Conservation (phyloP, 106 monocot species). For the Phalaenopsis equestris region DNA sequence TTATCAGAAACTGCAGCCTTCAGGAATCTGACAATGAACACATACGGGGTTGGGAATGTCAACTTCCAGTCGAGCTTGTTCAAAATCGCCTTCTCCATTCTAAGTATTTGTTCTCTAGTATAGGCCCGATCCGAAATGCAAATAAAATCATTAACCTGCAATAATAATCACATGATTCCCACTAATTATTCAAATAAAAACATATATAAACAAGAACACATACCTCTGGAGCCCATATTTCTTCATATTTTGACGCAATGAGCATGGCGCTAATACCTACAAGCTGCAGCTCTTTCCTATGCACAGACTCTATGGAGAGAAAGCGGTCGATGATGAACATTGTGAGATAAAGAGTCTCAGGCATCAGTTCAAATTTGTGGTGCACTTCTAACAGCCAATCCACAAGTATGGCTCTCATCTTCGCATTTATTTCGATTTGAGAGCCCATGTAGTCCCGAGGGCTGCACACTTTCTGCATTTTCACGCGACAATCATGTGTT, state of each 20-base stretch:
- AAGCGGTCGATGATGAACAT: conserved; percentile 47
- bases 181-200: too few relatives aligned
- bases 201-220: too few relatives aligned
- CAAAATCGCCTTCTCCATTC: conserved; percentile 52
- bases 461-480: conserved; percentile 10
- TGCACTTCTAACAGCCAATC: conserved; percentile 81
- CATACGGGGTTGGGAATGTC: conserved; percentile 66
- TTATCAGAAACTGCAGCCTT: conserved; percentile 43
- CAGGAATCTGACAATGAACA: conserved; percentile 49
- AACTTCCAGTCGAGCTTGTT: conserved; percentile 55
- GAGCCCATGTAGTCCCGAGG: conserved; percentile 45
- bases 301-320: conserved; percentile 30
- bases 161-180: too few relatives aligned
- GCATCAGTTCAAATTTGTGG: conserved; percentile 57
- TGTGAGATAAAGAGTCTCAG: conserved; percentile 62
- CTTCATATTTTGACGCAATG: conserved; percentile 75
- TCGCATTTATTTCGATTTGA: conserved; percentile 57
- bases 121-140: conserved; percentile 58
- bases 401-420: conserved; percentile 59
- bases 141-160: conserved; percentile 59
- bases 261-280: conserved; percentile 67
- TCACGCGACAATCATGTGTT: too few relatives aligned
- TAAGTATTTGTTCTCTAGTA: conserved; percentile 34
- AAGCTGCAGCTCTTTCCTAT: conserved; percentile 58
- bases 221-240: conserved; percentile 76